phyloP scores from a whole-genome alignment of 805 yeast species.

The Suhomyces sp. region DNA sequence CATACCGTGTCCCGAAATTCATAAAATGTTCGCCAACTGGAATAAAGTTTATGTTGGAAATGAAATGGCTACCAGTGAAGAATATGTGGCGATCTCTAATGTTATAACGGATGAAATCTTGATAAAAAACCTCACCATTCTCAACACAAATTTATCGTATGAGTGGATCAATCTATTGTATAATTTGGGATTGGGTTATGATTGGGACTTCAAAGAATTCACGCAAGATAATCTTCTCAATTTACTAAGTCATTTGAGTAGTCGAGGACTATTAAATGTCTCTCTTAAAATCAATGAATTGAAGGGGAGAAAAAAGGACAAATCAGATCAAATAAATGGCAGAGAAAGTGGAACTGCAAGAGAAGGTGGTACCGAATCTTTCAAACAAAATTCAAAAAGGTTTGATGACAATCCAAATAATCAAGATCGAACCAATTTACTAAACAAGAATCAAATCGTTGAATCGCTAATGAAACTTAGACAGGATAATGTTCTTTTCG shows the following conservation, averaged over 20 bases:
- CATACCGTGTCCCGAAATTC: slow-evolving; percentile 36
- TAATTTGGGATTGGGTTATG: slow-evolving; percentile 45
- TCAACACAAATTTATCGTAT: slow-evolving; percentile 35
- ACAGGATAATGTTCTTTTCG: slow-evolving; percentile 21
- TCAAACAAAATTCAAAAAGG: not conserved
- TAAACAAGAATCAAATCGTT: slow-evolving; percentile 16
- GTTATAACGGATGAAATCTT: slow-evolving; percentile 26
- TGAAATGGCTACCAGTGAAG: no score
- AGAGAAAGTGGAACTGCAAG: no score
- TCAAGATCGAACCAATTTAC: slow-evolving; percentile 4
- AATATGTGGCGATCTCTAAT: slow-evolving; percentile 8
- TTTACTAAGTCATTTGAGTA: slow-evolving; percentile 41
- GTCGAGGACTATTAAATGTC: slow-evolving; percentile 34
- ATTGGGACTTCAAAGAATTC: slow-evolving; percentile 46
- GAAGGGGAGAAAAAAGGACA: slow-evolving; percentile 10
- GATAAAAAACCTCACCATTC: slow-evolving; percentile 38
- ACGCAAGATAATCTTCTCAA: slow-evolving; percentile 36
- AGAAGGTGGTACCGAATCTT: not conserved
- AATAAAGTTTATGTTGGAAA: slow-evolving; percentile 38
- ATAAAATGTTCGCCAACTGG: slow-evolving; percentile 30
- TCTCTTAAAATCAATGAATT: slow-evolving; percentile 35
- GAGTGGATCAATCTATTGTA: slow-evolving; percentile 55
- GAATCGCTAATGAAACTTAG: slow-evolving; percentile 16
- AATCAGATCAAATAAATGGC: no score
- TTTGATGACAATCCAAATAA: not conserved